Evolutionary conservation across 306 rosid genomes (phyloP).

Genomic region (Trifolium repens): DNA sequence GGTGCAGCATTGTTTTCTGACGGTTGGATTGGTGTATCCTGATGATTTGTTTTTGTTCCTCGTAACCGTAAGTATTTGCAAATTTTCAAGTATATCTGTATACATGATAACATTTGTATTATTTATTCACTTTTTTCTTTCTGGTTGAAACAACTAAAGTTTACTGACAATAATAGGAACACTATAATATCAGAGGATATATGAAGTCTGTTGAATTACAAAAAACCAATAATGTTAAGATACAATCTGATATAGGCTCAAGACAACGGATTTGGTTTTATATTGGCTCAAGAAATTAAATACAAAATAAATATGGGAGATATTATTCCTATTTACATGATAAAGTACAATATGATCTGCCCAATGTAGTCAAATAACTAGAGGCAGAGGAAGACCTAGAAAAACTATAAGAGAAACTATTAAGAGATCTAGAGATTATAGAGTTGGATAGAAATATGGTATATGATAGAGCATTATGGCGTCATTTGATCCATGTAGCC

Average conservation of each 20-base stretch:
- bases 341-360: background rate
- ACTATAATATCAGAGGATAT: constrained; percentile 20
- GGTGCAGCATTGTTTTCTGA: constrained; percentile 94
- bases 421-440: too few relatives aligned
- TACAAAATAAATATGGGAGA: background rate
- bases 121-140: background rate
- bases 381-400: too few relatives aligned
- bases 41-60: constrained; percentile 90
- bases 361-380: background rate
- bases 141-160: constrained; percentile 21
- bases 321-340: background rate
- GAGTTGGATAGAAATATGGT: too few relatives aligned
- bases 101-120: constrained; percentile 21
- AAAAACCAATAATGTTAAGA: background rate
- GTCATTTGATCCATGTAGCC: too few relatives aligned
- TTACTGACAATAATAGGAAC: constrained; percentile 16
- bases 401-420: too few relatives aligned
- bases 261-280: background rate
- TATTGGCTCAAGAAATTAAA: background rate
- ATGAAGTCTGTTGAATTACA: constrained; percentile 1
- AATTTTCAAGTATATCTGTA: constrained; percentile 29
- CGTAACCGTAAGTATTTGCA: constrained; percentile 67
- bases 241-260: too few relatives aligned
- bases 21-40: constrained; percentile 87
- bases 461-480: too few relatives aligned